These are phyloP conservation scores for Penicillium argentinense DNA, from an alignment of 495 filamentous ascomycete species.

Conservation along the genomic window DNA sequence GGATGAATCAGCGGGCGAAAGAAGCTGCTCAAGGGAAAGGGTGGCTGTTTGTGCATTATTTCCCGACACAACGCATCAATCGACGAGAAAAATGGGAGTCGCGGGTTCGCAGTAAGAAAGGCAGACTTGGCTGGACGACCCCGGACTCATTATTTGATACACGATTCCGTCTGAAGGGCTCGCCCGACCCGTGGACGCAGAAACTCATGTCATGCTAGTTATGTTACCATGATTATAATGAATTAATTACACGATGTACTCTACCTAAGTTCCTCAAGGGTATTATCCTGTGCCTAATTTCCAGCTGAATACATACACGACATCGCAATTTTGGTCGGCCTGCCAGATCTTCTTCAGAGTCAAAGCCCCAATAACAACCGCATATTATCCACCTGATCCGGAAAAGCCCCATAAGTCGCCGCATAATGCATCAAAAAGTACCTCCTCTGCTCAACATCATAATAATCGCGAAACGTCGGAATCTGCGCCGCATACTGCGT, in stretches of 20 bases:
- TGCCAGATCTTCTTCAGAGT: too few relatives aligned
- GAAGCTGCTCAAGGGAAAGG: slow-evolving; percentile 22
- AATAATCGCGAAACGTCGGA: slow-evolving; percentile 19
- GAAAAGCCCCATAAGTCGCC: slow-evolving; percentile 17
- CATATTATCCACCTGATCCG: slow-evolving; percentile 24
- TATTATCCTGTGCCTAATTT: neutral
- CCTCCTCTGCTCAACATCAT: slow-evolving; percentile 16
- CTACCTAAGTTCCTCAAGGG: too few relatives aligned
- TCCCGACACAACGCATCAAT: slow-evolving; percentile 22
- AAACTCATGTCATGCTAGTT: slow-evolving; percentile 22
- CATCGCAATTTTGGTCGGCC: too few relatives aligned
- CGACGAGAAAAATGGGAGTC: slow-evolving; percentile 29
- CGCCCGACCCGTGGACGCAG: slow-evolving; percentile 30
- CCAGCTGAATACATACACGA: neutral
- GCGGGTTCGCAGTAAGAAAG: slow-evolving; percentile 26
- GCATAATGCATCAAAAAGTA: slow-evolving; percentile 24
- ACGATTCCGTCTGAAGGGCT: slow-evolving; percentile 27
- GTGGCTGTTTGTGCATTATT: slow-evolving; percentile 27
- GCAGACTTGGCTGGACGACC: slow-evolving; percentile 29
- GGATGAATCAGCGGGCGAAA: slow-evolving; percentile 21
- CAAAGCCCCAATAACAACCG: slow-evolving; percentile 16
- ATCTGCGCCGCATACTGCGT: slow-evolving; percentile 21
- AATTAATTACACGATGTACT: too few relatives aligned
- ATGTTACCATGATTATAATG: slow-evolving; percentile 4
- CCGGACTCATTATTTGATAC: slow-evolving; percentile 27